Conservation (phyloP, 2,329 filamentous ascomycete species). For the Verticillium isaacii region DNA sequence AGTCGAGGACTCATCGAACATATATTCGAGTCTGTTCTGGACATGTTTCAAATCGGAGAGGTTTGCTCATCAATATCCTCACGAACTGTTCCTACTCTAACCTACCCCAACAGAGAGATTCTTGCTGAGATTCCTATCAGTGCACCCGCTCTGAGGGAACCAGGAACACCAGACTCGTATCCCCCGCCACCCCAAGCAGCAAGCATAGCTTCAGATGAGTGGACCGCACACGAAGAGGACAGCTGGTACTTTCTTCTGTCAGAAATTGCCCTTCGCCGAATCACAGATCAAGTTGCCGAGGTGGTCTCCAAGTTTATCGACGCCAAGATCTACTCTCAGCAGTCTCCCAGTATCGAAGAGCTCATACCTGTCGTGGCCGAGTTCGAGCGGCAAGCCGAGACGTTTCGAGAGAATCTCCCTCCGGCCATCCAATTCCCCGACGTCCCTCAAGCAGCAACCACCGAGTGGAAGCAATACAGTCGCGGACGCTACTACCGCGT, state of each 20-base stretch:
- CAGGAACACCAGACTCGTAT: background rate
- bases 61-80: background rate
- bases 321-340: background rate
- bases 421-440: background rate
- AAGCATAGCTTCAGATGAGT: background rate
- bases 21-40: background rate
- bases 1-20: background rate
- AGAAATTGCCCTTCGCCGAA: background rate
- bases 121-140: background rate
- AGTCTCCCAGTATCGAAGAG: background rate
- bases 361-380: background rate
- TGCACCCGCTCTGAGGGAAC: background rate
- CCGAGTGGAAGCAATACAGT: conserved; percentile 1
- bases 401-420: background rate
- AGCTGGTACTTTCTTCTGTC: conserved; percentile 2
- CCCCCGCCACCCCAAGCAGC: background rate
- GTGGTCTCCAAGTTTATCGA: background rate
- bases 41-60: background rate
- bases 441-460: background rate
- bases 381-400: background rate
- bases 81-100: background rate
- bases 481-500: conserved; percentile 1
- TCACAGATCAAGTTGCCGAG: conserved; percentile 1
- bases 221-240: background rate
- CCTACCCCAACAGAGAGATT: background rate